A percentile compares a stretch with the other conserved stretches of the same genome.
Conservation (phyloP, 441 rosid genomes). For the Adansonia gregorii region DNA sequence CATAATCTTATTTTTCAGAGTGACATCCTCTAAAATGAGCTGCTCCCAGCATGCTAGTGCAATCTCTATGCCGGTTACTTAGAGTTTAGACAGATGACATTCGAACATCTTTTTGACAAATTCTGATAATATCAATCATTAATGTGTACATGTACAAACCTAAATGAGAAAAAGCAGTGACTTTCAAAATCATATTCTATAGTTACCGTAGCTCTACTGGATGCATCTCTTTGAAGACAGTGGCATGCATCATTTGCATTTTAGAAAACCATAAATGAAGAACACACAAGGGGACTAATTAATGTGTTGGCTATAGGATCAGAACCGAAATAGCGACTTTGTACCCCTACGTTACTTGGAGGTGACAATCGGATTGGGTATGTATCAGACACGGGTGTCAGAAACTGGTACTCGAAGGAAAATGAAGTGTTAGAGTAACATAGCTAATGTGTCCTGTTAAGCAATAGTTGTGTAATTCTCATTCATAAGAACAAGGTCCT, state of each 20-base stretch:
- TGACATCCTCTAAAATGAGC: neutral
- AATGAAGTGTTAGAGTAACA: too few relatives aligned
- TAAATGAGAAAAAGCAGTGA: neutral
- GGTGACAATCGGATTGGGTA: too few relatives aligned
- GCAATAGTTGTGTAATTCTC: neutral
- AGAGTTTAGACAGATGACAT: neutral
- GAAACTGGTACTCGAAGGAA: too few relatives aligned
- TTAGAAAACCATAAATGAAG: neutral
- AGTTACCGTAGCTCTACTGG: neutral
- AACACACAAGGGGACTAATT: neutral
- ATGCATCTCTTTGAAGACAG: neutral
- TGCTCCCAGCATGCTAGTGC: neutral
- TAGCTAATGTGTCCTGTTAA: too few relatives aligned
- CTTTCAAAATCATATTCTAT: neutral
- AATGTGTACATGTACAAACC: neutral
- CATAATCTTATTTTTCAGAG: neutral
- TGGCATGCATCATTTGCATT: constrained; percentile 4
- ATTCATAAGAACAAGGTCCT: neutral
- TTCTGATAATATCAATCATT: neutral
- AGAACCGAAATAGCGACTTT: neutral
- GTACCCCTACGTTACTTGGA: too few relatives aligned
- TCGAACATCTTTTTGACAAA: neutral
- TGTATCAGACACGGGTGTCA: too few relatives aligned
- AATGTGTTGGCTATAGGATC: neutral
- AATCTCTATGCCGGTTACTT: neutral